Conservation (phyloP, 2,329 filamentous ascomycete genomes). For the Claviceps sp. region DNA sequence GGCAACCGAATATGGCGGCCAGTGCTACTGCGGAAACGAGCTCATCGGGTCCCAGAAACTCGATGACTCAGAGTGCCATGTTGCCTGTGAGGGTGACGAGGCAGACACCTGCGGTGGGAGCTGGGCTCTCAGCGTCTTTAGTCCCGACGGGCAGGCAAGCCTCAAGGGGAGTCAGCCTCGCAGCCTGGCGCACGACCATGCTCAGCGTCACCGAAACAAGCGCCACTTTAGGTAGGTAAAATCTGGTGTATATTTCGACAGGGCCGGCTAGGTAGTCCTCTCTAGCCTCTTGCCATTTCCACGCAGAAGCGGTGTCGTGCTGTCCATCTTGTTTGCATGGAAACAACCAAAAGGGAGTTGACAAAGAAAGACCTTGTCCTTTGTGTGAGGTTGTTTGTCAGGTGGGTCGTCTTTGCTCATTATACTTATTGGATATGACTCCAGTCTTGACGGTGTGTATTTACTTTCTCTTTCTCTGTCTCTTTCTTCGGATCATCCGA, state of each 20-base stretch:
- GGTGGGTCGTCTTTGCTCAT: no score
- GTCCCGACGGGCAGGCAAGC: conserved; percentile 19
- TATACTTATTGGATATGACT: no score
- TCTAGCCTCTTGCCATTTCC: no score
- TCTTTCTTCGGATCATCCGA: no score
- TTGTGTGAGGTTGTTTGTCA: no score
- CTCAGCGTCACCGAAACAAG: conserved; percentile 19
- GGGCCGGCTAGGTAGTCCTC: no score
- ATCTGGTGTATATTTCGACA: not conserved
- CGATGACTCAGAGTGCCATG: conserved; percentile 29
- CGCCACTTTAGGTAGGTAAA: conserved; percentile 11
- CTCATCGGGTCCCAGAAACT: conserved; percentile 24
- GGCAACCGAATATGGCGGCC: conserved; percentile 36
- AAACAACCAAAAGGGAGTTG: no score
- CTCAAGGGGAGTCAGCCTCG: conserved; percentile 16
- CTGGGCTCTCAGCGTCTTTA: conserved; percentile 32
- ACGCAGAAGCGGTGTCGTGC: no score
- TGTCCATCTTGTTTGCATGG: no score
- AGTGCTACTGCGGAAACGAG: conserved; percentile 38
- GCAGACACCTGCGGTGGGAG: conserved; percentile 37
- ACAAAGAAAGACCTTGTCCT: no score
- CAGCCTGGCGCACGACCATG: conserved; percentile 25
- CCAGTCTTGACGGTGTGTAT: no score
- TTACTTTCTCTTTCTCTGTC: no score
- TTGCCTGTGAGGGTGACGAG: conserved; percentile 33